Evolutionary conservation across 805 yeast species (phyloP), one percentile per base, ranked within the genome.

Genomic region (Sugiyamaella lignohabitans): DNA sequence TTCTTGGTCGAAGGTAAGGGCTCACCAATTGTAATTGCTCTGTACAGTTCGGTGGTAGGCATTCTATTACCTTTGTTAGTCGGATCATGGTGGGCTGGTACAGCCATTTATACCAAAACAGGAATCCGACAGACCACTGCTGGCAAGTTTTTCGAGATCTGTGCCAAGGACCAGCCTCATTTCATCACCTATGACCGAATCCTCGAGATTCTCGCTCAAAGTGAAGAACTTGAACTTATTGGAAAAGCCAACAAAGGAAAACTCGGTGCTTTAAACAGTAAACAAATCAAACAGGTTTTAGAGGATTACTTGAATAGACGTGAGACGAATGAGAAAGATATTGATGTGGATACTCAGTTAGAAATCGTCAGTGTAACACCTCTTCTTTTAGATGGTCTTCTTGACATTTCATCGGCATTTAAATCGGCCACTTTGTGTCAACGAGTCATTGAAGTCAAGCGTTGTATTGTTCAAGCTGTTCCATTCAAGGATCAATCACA

Each of bases 41-140:
- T 76, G 2, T 93, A 93, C 64, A 78, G 87, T 43, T 53, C 76
- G 5, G 64, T 87, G 38, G 80, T 93, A 56, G 96, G 94, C 18
- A 71, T 84, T 3, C 70, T 86, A 3, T 73, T 93, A 47, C 98
- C 98, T 2, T 70, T 71, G 45, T 65, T 84, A 40, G 98, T 94
- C 24, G 84, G 87, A 36, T 70, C 72, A 23, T 91, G 97, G 96
- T 93, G 99, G 99, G 71, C 72, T 40, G 80, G 78, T 46, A 87
- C 87, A 44, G 84, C 83, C 61, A 70, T 83, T 2, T 80, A 79
- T 59, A 93, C 96, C 22, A 85, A 82, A 56, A 79, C 78, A 55
- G 96, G 96, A 3, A 71, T 93, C 50, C 86, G 85, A 54, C 80
- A 84, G 42, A 76, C 78, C 22, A 84, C 98, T n/a, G 96, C 98